A percentile compares a stretch with the other conserved stretches of the same genome.
These are phyloP conservation scores for Leccinum solheimii DNA, from an alignment of 1,284 basidiomycete genomes.

Conservation along the genomic window DNA sequence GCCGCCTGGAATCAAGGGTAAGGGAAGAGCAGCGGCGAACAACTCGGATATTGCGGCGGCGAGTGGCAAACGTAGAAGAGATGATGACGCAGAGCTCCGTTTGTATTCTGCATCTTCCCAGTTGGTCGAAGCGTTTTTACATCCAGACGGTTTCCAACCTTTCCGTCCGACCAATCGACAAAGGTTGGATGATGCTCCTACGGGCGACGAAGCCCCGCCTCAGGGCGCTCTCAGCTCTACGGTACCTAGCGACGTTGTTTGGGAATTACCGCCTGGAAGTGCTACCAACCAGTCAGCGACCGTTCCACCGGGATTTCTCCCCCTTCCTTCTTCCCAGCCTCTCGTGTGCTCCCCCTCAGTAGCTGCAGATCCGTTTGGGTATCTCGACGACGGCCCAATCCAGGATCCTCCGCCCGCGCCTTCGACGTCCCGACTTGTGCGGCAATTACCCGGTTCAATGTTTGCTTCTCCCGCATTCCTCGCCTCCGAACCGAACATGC, in stretches of 20 bases:
- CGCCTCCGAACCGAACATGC: constrained; percentile 39
- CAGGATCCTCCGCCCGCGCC: constrained; percentile 25
- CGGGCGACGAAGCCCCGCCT: constrained; percentile 5
- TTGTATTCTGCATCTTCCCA: constrained; percentile 55
- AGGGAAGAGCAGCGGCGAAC: constrained; percentile 34
- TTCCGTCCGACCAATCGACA: constrained; percentile 43
- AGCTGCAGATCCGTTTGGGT: constrained; percentile 53
- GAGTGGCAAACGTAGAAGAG: constrained; percentile 54
- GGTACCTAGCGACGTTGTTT: background rate
- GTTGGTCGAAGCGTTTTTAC: constrained; percentile 56
- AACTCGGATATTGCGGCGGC: constrained; percentile 11
- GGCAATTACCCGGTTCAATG: constrained; percentile 34
- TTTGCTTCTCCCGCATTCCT: constrained; percentile 39
- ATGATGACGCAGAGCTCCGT: constrained; percentile 53
- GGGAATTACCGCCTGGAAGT: background rate
- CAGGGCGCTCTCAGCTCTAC: constrained; percentile 7
- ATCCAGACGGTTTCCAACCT: constrained; percentile 35
- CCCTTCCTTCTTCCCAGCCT: background rate
- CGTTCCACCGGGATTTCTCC: background rate
- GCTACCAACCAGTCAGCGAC: background rate
- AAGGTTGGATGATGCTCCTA: constrained; percentile 36
- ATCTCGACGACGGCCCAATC: constrained; percentile 42
- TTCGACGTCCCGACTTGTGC: constrained; percentile 37
- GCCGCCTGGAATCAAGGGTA: constrained; percentile 53
- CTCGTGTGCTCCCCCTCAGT: constrained; percentile 9